Conservation (phyloP, 2,329 filamentous ascomycete genomes). For the Tricladium varicosporioides region DNA sequence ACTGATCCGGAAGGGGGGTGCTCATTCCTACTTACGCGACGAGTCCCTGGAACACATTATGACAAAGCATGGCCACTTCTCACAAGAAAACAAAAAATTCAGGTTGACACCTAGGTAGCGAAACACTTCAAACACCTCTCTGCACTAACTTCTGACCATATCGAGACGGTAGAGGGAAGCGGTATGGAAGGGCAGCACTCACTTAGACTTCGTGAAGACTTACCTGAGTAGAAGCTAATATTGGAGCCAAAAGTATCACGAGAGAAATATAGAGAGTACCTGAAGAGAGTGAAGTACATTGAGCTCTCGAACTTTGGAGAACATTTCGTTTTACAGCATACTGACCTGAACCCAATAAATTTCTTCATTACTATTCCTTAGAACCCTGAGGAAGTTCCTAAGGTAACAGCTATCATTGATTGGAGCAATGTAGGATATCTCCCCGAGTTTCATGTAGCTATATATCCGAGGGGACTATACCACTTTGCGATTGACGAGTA, state of each 20-base stretch:
- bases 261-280: slow-evolving; percentile 1
- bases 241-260: slow-evolving; percentile 3
- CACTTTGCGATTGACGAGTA: neutral
- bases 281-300: neutral
- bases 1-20: slow-evolving; percentile 7
- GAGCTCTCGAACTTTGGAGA: neutral
- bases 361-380: slow-evolving; percentile 3
- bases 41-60: slow-evolving; percentile 2
- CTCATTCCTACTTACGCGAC: slow-evolving; percentile 2
- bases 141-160: slow-evolving; percentile 2
- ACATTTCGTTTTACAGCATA: slow-evolving; percentile 7
- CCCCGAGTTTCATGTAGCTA: slow-evolving; percentile 1
- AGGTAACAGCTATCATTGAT: slow-evolving; percentile 8
- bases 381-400: neutral
- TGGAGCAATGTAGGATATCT: slow-evolving; percentile 3
- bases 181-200: neutral
- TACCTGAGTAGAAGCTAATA: neutral
- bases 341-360: slow-evolving; percentile 1
- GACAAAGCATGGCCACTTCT: slow-evolving; percentile 3
- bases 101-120: slow-evolving; percentile 2
- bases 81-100: neutral
- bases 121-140: slow-evolving; percentile 3
- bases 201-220: slow-evolving; percentile 1
- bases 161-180: slow-evolving; percentile 6
- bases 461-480: neutral